These are phyloP conservation scores for Candida ipomoeae DNA, from an alignment of 805 yeast species.

Conservation along the genomic window DNA sequence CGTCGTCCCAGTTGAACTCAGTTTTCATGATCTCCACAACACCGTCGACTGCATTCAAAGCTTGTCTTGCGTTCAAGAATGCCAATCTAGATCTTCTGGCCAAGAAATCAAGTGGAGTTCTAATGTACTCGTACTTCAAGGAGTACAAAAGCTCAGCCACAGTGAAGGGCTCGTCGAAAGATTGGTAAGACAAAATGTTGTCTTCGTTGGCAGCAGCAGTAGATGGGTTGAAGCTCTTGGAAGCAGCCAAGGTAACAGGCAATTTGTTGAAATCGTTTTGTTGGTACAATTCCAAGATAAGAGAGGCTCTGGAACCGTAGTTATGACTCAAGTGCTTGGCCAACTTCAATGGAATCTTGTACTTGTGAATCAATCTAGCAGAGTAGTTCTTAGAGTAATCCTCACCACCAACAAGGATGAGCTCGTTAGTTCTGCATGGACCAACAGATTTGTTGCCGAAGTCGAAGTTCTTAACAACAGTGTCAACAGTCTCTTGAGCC, in stretches of 20 bases:
- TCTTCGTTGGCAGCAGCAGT: slow-evolving; percentile 21
- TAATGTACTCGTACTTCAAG: slow-evolving; percentile 74
- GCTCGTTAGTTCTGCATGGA: slow-evolving; percentile 51
- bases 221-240: slow-evolving; percentile 29
- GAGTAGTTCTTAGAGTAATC: slow-evolving; percentile 69
- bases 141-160: slow-evolving; percentile 87
- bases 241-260: slow-evolving; percentile 59
- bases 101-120: slow-evolving; percentile 85
- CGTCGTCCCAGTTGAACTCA: slow-evolving; percentile 70
- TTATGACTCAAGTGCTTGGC: slow-evolving; percentile 80
- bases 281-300: slow-evolving; percentile 58
- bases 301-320: slow-evolving; percentile 86
- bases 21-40: slow-evolving; percentile 82
- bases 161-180: slow-evolving; percentile 78
- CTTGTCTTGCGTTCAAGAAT: slow-evolving; percentile 82
- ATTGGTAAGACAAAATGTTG: slow-evolving; percentile 41
- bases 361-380: slow-evolving; percentile 77
- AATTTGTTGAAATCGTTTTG: slow-evolving; percentile 51
- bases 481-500: slow-evolving; percentile 91
- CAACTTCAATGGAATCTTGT: slow-evolving; percentile 63
- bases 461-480: slow-evolving; percentile 49
- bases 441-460: slow-evolving; percentile 29
- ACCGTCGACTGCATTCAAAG: slow-evolving; percentile 72
- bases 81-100: slow-evolving; percentile 93
- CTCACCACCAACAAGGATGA: slow-evolving; percentile 75